Conservation (phyloP, 2,329 filamentous ascomycete genomes). For the Emmonsiellopsis sp. region DNA sequence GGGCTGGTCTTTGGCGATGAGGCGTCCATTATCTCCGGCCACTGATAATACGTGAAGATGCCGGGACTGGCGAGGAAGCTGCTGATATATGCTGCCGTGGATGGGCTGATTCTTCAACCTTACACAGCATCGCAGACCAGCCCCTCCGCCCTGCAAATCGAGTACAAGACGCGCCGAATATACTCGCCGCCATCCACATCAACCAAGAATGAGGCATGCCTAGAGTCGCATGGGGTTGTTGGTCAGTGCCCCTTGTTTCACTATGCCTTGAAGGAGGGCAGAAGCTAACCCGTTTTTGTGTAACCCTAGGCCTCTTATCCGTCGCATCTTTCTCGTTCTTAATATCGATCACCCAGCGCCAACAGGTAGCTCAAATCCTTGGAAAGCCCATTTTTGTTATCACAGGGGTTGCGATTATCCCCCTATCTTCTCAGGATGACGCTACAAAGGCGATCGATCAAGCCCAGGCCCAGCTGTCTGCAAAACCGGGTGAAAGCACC, state of each 20-base stretch:
- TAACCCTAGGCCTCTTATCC: slow-evolving; percentile 62
- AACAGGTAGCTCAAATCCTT: slow-evolving; percentile 80
- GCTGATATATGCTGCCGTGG: slow-evolving; percentile 67
- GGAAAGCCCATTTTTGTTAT: slow-evolving; percentile 77
- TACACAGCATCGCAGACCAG: slow-evolving; percentile 48
- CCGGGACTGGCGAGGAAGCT: slow-evolving; percentile 70
- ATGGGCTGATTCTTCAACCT: slow-evolving; percentile 74
- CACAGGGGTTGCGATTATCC: slow-evolving; percentile 83
- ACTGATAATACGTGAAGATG: slow-evolving; percentile 41
- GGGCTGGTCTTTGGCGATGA: not conserved
- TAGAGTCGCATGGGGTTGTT: slow-evolving; percentile 47
- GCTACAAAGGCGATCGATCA: slow-evolving; percentile 59
- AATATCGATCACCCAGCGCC: slow-evolving; percentile 72
- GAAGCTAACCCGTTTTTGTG: not conserved
- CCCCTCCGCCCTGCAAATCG: slow-evolving; percentile 53
- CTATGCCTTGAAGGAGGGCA: not conserved
- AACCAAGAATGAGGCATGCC: slow-evolving; percentile 22
- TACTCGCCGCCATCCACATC: slow-evolving; percentile 28
- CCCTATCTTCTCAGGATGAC: slow-evolving; percentile 65
- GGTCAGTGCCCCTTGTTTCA: slow-evolving; percentile 33
- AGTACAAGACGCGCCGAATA: slow-evolving; percentile 54
- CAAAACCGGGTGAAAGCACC: slow-evolving; percentile 20
- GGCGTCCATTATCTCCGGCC: not conserved
- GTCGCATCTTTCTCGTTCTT: slow-evolving; percentile 75
- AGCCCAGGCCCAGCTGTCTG: slow-evolving; percentile 4